phyloP scores from a whole-genome alignment of 495 filamentous ascomycete species.

The Bacidia rubella region DNA sequence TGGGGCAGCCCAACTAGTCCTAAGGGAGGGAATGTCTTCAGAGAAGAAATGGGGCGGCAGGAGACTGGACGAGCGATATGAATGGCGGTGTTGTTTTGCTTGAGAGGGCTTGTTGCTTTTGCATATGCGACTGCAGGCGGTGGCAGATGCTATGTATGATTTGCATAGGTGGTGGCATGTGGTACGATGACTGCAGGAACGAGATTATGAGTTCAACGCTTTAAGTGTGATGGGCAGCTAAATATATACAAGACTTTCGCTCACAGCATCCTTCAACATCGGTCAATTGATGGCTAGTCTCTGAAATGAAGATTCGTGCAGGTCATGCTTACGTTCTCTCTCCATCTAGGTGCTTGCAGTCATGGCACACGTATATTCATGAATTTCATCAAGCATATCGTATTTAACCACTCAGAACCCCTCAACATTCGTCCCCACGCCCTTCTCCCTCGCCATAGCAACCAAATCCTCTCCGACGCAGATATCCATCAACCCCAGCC shows the following conservation, averaged over 20 bases:
- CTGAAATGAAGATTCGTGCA: too few species aligned
- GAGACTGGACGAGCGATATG: constrained; percentile 3
- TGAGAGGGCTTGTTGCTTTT: neutral
- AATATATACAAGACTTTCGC: neutral
- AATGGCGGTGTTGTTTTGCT: neutral
- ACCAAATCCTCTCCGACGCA: constrained; percentile 64
- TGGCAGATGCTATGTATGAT: neutral
- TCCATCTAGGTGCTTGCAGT: too few species aligned
- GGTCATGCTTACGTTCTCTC: too few species aligned
- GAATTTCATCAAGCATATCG: neutral
- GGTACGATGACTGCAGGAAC: too few species aligned
- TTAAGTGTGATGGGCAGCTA: neutral
- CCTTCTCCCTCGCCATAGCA: constrained; percentile 54
- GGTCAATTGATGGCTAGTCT: too few species aligned
- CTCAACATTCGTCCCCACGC: constrained; percentile 57
- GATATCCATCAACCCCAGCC: constrained; percentile 69
- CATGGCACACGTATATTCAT: too few species aligned
- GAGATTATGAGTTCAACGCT: too few species aligned
- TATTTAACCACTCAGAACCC: constrained; percentile 37
- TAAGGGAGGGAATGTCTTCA: constrained; percentile 8
- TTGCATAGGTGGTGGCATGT: too few species aligned
- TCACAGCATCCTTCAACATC: neutral
- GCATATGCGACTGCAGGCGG: neutral
- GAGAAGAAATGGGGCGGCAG: constrained; percentile 15
- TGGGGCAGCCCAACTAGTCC: constrained; percentile 8